phyloP scores from a whole-genome alignment of 345 rosid genomes.

The Populus ilicifolia region DNA sequence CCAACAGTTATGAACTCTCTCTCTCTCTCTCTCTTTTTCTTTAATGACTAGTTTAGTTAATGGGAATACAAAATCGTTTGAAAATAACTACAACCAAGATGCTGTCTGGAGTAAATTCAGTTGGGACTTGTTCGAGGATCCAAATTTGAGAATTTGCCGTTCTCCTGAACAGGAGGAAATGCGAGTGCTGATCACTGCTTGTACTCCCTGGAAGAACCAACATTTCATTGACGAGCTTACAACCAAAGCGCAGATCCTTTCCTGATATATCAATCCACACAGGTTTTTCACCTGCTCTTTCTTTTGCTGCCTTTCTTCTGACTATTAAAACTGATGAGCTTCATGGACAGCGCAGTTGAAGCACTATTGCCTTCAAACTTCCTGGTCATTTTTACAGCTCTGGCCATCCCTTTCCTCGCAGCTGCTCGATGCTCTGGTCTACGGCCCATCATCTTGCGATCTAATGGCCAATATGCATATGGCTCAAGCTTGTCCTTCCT shows the following conservation, averaged over 20 bases:
- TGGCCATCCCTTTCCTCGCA: slow-evolving; percentile 82
- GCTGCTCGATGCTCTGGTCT: slow-evolving; percentile 83
- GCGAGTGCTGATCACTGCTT: too few relatives aligned
- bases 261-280: background rate
- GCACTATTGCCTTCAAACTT: slow-evolving; percentile 77
- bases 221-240: background rate
- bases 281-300: slow-evolving; percentile 20
- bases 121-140: too few relatives aligned
- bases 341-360: slow-evolving; percentile 45
- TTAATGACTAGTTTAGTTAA: too few relatives aligned
- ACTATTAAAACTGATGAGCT: slow-evolving; percentile 25
- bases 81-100: too few relatives aligned
- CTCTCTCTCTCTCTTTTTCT: too few relatives aligned
- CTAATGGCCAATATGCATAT: slow-evolving; percentile 95
- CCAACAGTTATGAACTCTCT: too few relatives aligned
- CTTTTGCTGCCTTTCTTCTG: slow-evolving; percentile 45
- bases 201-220: too few relatives aligned
- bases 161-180: too few relatives aligned
- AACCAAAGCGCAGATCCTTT: too few relatives aligned
- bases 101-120: too few relatives aligned
- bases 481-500: slow-evolving; percentile 93
- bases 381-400: slow-evolving; percentile 73
- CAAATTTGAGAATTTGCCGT: too few relatives aligned
- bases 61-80: too few relatives aligned
- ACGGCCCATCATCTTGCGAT: slow-evolving; percentile 93